Base-by-base conservation (phyloP, 148 eudicot genomes). In the Rhododendron henanense region DNA sequence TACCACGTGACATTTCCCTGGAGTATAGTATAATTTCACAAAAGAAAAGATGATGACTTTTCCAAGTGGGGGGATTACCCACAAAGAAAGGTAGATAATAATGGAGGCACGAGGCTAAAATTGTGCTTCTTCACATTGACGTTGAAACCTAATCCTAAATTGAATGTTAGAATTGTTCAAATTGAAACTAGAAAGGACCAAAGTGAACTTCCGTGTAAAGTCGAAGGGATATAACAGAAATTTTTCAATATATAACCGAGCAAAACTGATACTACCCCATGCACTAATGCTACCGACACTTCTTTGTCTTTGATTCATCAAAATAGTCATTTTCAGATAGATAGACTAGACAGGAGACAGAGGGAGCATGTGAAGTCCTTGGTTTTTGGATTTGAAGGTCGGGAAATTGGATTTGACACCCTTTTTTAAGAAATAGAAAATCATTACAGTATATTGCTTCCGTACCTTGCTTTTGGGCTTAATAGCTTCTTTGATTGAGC, bases 341-440 rank as follows among this genome's bases (percentile, higher is more conserved):
- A 47, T n/a, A 45, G 57, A 82, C 44, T 41, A 41, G 74, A 82
- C 25, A 47, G 21, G 15, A 82, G 84, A 82, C 53, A 25, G n/a
- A 41, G 83, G 6, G 15, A 61, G 74, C 59, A 69, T 83, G 37
- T 10, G 78, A 47, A 83, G 21, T 37, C n/a, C 41, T 69, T 45
- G 78, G 5, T 83, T 39, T 41, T 83, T 69, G 25, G 15, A 67
- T 16, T 83, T 83, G n/a, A 83, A 69, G 85, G 78, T 69, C 55
- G 45, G 57, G 45, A 45, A 69, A 76, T 47, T 15, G 28, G 78
- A 83, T 69, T 83, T 7, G 5, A 28, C 25, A 69, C n/a, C 61
- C 6, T 8, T 3, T 3, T 73, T 11, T 18, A 0, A 37, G 39
- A 25, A 5, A 63, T 59, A 39, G 41, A 15, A 31, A 65, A 63